Percentiles rank a stretch among this genome's conserved stretches.
phyloP scores from a whole-genome alignment of 176 grass and related monocot genomes.

The Phyllostachys edulis region DNA sequence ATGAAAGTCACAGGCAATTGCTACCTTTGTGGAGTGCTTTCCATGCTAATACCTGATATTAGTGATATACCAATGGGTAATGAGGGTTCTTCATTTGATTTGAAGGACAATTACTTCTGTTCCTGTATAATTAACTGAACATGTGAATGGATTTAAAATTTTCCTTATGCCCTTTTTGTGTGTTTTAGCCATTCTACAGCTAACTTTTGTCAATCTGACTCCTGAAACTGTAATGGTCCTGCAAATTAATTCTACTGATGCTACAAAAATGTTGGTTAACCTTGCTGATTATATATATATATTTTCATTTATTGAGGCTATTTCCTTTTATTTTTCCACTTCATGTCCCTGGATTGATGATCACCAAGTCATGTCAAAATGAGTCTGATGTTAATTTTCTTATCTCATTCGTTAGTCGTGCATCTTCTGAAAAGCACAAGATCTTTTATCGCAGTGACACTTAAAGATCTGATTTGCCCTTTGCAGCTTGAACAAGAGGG shows the following conservation, averaged over 20 bases:
- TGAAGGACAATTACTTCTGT: not conserved
- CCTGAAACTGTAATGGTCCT: not conserved
- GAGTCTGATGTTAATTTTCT: not conserved
- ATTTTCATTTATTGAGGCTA: not conserved
- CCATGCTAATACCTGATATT: not conserved
- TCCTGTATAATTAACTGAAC: not conserved
- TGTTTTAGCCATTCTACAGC: not conserved
- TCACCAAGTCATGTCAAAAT: not conserved
- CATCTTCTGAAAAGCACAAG: not conserved
- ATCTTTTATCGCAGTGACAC: not conserved
- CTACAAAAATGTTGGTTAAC: not conserved
- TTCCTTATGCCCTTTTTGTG: not conserved
- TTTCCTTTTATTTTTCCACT: not conserved
- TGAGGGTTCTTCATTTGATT: not conserved
- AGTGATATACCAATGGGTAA: not conserved
- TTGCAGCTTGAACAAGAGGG: slow-evolving; percentile 81
- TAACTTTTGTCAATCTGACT: not conserved
- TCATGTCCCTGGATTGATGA: not conserved
- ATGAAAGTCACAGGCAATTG: not conserved
- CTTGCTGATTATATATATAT: not conserved
- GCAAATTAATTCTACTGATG: not conserved
- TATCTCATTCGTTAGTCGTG: not conserved
- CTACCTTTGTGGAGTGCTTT: not conserved
- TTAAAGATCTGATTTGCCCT: not conserved
- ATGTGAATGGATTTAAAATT: not conserved